phyloP scores from a whole-genome alignment of 441 rosid species.

The Euphorbia schlechtendalii region DNA sequence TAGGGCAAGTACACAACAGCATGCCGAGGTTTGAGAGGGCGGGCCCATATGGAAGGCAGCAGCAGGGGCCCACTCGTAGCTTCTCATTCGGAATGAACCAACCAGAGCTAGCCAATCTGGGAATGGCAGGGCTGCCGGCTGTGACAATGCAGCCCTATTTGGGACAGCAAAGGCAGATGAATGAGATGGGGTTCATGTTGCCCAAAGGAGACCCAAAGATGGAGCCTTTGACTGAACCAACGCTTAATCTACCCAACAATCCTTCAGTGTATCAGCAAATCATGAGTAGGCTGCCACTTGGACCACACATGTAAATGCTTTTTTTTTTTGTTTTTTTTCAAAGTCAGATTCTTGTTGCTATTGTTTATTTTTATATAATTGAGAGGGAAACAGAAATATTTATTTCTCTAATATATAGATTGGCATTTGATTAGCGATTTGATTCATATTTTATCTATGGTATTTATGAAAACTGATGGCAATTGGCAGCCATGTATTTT shows the following conservation, averaged over 20 bases:
- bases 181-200: constrained; percentile 45
- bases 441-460: neutral
- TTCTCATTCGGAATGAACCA: constrained; percentile 57
- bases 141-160: constrained; percentile 55
- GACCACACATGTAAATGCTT: constrained; percentile 52
- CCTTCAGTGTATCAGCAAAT: constrained; percentile 65
- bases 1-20: constrained; percentile 44
- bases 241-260: constrained; percentile 40
- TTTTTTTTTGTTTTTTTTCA: neutral
- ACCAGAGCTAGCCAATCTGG: constrained; percentile 48
- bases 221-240: constrained; percentile 67
- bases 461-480: neutral
- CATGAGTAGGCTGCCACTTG: constrained; percentile 78
- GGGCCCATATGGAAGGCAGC: constrained; percentile 44
- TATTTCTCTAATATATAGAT: constrained; percentile 19
- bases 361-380: constrained; percentile 12
- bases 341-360: neutral
- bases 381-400: constrained; percentile 27
- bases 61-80: constrained; percentile 36
- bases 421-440: constrained; percentile 13
- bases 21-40: constrained; percentile 46
- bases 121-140: constrained; percentile 58
- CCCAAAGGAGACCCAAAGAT: constrained; percentile 68
- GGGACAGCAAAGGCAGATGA: constrained; percentile 43
- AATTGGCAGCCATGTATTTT: neutral